Evolutionary conservation across 176 grass and related monocot species (phyloP).

Genomic region (Rhynchospora pubera): DNA sequence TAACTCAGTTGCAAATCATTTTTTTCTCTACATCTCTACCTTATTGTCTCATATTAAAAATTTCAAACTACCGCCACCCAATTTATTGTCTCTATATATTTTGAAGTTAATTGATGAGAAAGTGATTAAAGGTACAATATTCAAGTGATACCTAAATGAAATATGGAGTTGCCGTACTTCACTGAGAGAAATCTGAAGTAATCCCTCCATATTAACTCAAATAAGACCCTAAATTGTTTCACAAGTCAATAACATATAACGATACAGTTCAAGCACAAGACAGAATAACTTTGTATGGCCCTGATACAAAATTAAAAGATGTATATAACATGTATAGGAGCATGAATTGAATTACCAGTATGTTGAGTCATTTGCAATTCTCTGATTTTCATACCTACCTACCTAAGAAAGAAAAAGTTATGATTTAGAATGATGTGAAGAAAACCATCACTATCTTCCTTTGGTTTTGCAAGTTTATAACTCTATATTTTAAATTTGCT

Average conservation of each 20-base stretch:
- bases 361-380: slow-evolving; percentile 86
- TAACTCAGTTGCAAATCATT: not conserved
- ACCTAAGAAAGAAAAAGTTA: slow-evolving; percentile 35
- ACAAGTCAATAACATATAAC: slow-evolving; percentile 3
- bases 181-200: slow-evolving; percentile 91
- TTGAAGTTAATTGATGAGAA: not conserved
- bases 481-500: not conserved
- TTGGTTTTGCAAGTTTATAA: not conserved
- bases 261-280: not conserved
- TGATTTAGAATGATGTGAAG: not conserved
- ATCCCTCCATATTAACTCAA: slow-evolving; percentile 98
- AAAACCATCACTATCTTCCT: not conserved
- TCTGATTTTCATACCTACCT: slow-evolving; percentile 75
- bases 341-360: slow-evolving; percentile 60
- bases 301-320: not conserved
- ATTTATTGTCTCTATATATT: not conserved
- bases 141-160: slow-evolving; percentile 57
- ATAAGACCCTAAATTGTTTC: slow-evolving; percentile 62
- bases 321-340: too few species aligned
- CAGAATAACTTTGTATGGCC: not conserved
- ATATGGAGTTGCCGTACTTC: slow-evolving; percentile 89
- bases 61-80: not conserved
- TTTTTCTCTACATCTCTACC: not conserved
- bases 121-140: not conserved
- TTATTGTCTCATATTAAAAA: not conserved